Conservation (phyloP, 352 stramenopile genomes). For the Pythium myriotylum region DNA sequence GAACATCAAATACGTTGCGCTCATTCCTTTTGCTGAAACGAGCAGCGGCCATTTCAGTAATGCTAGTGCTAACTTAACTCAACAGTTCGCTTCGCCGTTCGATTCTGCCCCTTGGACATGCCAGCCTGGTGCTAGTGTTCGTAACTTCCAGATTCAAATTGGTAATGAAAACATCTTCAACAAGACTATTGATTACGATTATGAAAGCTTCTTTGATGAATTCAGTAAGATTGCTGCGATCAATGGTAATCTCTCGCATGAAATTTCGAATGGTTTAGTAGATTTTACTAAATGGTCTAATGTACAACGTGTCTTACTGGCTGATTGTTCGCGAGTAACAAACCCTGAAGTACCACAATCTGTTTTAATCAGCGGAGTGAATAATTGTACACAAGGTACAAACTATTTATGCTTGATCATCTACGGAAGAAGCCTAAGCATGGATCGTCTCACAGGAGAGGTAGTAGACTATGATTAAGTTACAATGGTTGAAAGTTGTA, state of each 20-base stretch:
- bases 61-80: neutral
- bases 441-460: constrained; percentile 18
- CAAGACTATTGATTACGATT: constrained; percentile 32
- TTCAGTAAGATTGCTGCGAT: constrained; percentile 26
- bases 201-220: constrained; percentile 24
- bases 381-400: constrained; percentile 14
- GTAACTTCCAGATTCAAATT: constrained; percentile 29
- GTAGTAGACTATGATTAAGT: constrained; percentile 15
- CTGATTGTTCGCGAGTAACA: constrained; percentile 23
- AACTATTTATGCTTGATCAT: constrained; percentile 10
- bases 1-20: constrained; percentile 29
- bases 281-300: constrained; percentile 25
- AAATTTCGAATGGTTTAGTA: constrained; percentile 30
- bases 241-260: constrained; percentile 28
- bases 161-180: constrained; percentile 35
- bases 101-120: constrained; percentile 34
- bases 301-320: constrained; percentile 23
- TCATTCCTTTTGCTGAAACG: constrained; percentile 29
- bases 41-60: constrained; percentile 5
- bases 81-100: constrained; percentile 31
- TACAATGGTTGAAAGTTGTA: constrained; percentile 12
- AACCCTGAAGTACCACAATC: constrained; percentile 14
- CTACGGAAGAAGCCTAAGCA: constrained; percentile 2
- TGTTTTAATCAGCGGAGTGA: constrained; percentile 11
- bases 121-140: constrained; percentile 23